Conservation (phyloP, 2,329 filamentous ascomycete species). For the Exophiala sp. region DNA sequence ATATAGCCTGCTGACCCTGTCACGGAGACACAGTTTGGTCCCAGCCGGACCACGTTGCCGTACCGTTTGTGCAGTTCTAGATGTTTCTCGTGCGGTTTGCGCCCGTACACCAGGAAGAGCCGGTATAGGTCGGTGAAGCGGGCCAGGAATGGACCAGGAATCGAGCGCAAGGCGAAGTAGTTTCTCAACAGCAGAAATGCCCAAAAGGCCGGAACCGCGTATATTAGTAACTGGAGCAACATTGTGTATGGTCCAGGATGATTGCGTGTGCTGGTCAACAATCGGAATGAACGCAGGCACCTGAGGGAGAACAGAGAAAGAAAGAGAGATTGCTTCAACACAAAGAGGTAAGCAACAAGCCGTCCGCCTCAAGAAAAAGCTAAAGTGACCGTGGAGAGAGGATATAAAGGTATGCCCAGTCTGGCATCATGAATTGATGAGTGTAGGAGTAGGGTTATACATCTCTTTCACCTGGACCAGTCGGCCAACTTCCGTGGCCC, state of each 20-base stretch:
- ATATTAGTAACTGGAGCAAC: constrained; percentile 14
- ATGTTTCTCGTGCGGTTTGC: constrained; percentile 27
- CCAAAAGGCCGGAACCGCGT: constrained; percentile 7
- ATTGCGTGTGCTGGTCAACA: no score
- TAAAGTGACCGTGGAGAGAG: no score
- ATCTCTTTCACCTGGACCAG: background rate
- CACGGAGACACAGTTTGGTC: constrained; percentile 32
- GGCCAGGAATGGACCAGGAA: constrained; percentile 31
- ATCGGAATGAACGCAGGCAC: background rate
- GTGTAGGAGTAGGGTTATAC: background rate
- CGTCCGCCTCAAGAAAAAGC: no score
- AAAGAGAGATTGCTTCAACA: no score
- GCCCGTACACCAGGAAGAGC: constrained; percentile 27
- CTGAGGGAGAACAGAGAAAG: no score
- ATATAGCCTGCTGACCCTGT: constrained; percentile 20
- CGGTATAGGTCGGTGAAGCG: constrained; percentile 29
- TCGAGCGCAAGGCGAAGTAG: constrained; percentile 31
- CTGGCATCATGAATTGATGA: background rate
- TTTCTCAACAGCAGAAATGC: constrained; percentile 22
- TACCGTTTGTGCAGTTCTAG: constrained; percentile 29
- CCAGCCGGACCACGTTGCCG: constrained; percentile 31
- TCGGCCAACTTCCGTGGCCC: constrained; percentile 1
- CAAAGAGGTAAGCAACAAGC: no score
- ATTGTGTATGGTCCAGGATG: constrained; percentile 4
- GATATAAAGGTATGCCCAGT: no score